Percentiles rank a stretch among this genome's conserved stretches.
phyloP scores from a whole-genome alignment of 306 rosid genomes.

The Fragaria nilgerrensis region DNA sequence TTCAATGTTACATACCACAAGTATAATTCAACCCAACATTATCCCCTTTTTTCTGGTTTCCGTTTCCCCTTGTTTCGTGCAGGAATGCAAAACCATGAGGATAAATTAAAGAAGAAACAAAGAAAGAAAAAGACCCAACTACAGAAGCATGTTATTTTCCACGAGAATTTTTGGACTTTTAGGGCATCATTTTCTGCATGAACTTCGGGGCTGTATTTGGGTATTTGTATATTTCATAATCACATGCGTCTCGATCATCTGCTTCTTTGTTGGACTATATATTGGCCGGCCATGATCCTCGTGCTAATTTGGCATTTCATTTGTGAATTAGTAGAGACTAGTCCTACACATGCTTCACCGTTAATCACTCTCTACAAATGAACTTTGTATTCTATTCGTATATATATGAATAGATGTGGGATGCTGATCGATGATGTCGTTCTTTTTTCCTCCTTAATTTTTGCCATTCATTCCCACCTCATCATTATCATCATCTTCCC shows the following conservation, averaged over 20 bases:
- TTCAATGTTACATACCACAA: not conserved
- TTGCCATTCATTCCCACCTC: not conserved
- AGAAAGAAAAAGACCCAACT: not conserved
- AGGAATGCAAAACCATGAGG: not conserved
- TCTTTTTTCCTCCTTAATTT: no score
- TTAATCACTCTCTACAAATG: not conserved
- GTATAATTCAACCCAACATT: not conserved
- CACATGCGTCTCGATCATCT: not conserved
- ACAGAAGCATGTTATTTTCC: not conserved
- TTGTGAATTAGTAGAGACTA: not conserved
- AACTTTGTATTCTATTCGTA: not conserved
- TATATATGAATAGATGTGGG: not conserved
- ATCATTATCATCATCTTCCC: not conserved
- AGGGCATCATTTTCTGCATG: not conserved
- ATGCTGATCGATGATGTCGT: not conserved
- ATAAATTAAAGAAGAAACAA: no score
- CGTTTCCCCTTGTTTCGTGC: not conserved
- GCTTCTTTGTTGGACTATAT: not conserved
- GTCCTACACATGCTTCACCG: conserved; percentile 6
- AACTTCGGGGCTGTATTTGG: not conserved
- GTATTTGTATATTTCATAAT: not conserved
- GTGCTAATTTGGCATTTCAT: not conserved
- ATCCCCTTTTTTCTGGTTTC: not conserved
- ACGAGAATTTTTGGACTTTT: not conserved
- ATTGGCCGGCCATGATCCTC: not conserved